Evolutionary conservation across 345 rosid genomes (phyloP), one percentile per base, ranked within the genome.

Genomic region (Populus pruinosa): DNA sequence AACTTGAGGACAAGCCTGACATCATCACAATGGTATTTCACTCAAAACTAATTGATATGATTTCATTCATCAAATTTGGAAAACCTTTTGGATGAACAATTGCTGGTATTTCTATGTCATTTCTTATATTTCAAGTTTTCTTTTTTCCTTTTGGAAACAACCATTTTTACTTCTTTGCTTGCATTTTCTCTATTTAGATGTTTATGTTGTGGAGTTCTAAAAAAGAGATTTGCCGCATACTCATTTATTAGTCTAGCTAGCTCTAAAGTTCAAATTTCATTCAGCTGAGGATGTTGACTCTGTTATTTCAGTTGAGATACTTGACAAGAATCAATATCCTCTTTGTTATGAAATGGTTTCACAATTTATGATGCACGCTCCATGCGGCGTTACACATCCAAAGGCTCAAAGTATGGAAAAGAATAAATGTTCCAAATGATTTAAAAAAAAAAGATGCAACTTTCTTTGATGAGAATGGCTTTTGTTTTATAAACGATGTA

Each of bases 231-330:
- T 69, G 12, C 55, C 35, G 6, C 55, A 69, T 8, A 6, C 2
- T 4, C 56, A 70, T 44, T 0, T 8, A 2, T 44, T 70, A 6
- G 1, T 70, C 1, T 70, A 38, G 73, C 16, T 70, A 4, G 21
- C 14, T 4, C 3, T 1, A 0, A 12, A 5, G 12, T 2, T 0
- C 14, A 44, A 44, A 5, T 33, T 5, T 1, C 0, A 0, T 0
- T 23, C 35, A 1, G 21, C 5, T 10, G 49, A 5, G 4, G 72
- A 69, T 39, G 44, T 69, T 21, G 72, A 69, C 5, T 21, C 18
- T 2, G 2, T 70, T 0, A 43, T 70, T 8, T 49, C 3, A 29
- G 13, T 9, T 3, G n/a, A 49, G 10, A 27, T 50, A 6, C 39
- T 31, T 3, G 20, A 18, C 8, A 9, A 10, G 16, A 9, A 18